These are phyloP conservation scores for Globisporangium emineosum DNA, from an alignment of 352 stramenopile genomes.

Conservation along the genomic window DNA sequence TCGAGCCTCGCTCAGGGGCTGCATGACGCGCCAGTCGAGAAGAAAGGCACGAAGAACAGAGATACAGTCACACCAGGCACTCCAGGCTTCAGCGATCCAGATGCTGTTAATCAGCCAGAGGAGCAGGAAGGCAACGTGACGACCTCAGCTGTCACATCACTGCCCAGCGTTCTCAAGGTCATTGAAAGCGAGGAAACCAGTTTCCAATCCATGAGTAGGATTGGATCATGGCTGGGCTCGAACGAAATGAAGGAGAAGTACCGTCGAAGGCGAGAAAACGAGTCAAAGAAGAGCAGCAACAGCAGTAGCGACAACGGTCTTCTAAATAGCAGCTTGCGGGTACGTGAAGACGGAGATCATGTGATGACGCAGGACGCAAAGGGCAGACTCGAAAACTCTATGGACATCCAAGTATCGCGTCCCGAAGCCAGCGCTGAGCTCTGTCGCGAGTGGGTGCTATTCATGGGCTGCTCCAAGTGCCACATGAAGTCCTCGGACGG, in stretches of 20 bases:
- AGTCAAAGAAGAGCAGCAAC: background rate
- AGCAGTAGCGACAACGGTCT: background rate
- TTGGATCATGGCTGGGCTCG: slow-evolving; percentile 57
- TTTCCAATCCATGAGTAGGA: slow-evolving; percentile 60
- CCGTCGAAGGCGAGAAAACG: slow-evolving; percentile 25
- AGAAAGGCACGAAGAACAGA: slow-evolving; percentile 5
- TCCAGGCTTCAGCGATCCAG: background rate
- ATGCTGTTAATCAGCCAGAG: background rate
- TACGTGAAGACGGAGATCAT: slow-evolving; percentile 31
- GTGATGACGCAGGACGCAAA: slow-evolving; percentile 45
- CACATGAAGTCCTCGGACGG: background rate
- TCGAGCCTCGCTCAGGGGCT: slow-evolving; percentile 46
- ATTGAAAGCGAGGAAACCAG: slow-evolving; percentile 42
- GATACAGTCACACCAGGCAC: background rate
- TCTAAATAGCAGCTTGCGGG: slow-evolving; percentile 2
- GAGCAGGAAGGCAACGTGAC: background rate
- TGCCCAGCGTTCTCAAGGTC: slow-evolving; percentile 33
- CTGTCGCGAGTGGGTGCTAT: slow-evolving; percentile 74
- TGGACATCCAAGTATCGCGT: slow-evolving; percentile 38
- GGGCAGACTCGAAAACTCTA: slow-evolving; percentile 6
- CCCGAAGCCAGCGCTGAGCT: slow-evolving; percentile 37
- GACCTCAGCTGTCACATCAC: background rate
- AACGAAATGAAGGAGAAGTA: slow-evolving; percentile 52
- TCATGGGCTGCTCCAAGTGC: slow-evolving; percentile 45
- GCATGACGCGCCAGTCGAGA: slow-evolving; percentile 17